Evolutionary conservation across 2,329 filamentous ascomycete genomes (phyloP).

Genomic region (Fusarium tricinctum): DNA sequence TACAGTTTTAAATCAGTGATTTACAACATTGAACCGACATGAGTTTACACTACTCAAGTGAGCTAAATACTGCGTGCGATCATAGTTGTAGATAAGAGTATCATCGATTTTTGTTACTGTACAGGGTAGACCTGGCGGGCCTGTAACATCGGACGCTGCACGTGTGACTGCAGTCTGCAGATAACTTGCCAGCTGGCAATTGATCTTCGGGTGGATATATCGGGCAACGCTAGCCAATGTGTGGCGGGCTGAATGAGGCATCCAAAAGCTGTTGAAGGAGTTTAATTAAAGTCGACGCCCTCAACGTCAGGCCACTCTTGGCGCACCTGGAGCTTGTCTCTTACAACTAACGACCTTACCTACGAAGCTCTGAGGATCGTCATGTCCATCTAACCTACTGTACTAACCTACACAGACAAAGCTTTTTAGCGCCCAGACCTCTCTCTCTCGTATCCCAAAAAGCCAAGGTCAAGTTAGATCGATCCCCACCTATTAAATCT

Average conservation of each 20-base stretch:
- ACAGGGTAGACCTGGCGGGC: constrained; percentile 32
- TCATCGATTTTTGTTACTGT: constrained; percentile 10
- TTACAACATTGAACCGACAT: background rate
- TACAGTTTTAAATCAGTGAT: background rate
- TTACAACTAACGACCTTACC: constrained; percentile 4
- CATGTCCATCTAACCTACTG: background rate
- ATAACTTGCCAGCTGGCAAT: constrained; percentile 52
- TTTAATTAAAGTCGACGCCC: constrained; percentile 34
- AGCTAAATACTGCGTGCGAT: background rate
- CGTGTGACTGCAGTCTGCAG: constrained; percentile 46
- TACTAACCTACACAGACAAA: background rate
- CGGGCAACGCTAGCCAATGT: constrained; percentile 44
- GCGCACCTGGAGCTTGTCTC: constrained; percentile 31
- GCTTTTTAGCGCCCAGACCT: constrained; percentile 21
- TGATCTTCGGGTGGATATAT: constrained; percentile 39
- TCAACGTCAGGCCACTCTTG: constrained; percentile 25
- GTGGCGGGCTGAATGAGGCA: constrained; percentile 48
- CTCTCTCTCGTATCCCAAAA: background rate
- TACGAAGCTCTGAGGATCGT: background rate
- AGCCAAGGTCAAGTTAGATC: constrained; percentile 44
- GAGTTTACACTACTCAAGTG: background rate
- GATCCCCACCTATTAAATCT: constrained; percentile 24
- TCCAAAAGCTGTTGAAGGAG: constrained; percentile 21
- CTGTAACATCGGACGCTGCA: constrained; percentile 28
- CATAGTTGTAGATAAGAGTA: constrained; percentile 1